Conservation (phyloP, 352 stramenopile genomes). For the Globisporangium acanthophoron region DNA sequence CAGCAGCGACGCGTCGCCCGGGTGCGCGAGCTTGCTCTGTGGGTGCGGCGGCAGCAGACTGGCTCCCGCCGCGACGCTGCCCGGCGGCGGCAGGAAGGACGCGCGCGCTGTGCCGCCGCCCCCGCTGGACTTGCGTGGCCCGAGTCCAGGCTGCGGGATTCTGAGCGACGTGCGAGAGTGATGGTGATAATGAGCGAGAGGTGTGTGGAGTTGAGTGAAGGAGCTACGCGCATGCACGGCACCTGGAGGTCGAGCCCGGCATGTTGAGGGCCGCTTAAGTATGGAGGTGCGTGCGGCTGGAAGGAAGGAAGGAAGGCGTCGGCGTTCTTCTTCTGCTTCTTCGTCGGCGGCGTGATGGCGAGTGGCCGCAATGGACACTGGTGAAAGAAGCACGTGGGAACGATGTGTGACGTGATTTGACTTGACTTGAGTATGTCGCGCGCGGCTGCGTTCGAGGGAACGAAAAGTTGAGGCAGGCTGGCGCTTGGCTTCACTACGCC, state of each 20-base stretch:
- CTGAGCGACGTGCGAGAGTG: constrained; percentile 1
- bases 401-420: neutral
- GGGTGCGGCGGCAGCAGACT: neutral
- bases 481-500: too few species aligned
- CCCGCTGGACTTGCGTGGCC: constrained; percentile 12
- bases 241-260: too few species aligned
- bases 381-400: neutral
- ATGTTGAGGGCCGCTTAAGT: neutral
- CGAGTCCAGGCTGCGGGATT: constrained; percentile 11
- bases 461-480: too few species aligned
- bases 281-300: neutral
- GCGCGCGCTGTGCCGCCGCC: neutral
- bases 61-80: neutral
- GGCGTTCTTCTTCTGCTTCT: neutral
- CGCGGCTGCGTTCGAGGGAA: too few species aligned
- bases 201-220: neutral
- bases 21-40: neutral
- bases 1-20: constrained; percentile 15
- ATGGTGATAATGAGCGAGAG: neutral
- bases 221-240: too few species aligned
- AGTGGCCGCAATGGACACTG: neutral
- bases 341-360: neutral
- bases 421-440: neutral
- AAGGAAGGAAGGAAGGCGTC: neutral
- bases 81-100: constrained; percentile 14